A percentile compares a stretch with the other conserved stretches of the same genome.
These are phyloP conservation scores for Trichoderma sp. DNA, from an alignment of 2,329 filamentous ascomycete species.

Conservation along the genomic window DNA sequence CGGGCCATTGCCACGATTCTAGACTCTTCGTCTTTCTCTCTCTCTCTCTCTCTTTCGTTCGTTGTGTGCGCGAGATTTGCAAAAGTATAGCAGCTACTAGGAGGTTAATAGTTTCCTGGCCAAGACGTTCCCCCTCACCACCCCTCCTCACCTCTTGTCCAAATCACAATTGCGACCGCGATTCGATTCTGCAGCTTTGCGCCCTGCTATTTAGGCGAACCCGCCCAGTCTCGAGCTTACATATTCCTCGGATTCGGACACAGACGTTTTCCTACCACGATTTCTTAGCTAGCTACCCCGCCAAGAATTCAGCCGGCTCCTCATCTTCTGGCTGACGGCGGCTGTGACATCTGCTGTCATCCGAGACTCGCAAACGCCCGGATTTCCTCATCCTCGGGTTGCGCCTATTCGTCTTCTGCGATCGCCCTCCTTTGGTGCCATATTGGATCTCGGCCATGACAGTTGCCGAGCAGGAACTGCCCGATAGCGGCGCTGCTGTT, in stretches of 20 bases:
- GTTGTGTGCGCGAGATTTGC: not conserved
- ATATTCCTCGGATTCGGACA: not conserved
- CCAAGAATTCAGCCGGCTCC: not conserved
- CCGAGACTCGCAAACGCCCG: not conserved
- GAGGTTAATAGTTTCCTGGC: not conserved
- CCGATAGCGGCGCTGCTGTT: constrained; percentile 28
- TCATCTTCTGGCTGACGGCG: not conserved
- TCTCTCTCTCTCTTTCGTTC: not conserved
- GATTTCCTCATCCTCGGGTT: not conserved
- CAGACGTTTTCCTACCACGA: not conserved
- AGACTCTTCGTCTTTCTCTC: not conserved
- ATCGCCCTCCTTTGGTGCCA: not conserved
- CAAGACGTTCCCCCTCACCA: not conserved
- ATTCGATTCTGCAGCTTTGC: not conserved
- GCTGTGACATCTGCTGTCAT: not conserved
- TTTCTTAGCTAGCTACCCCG: not conserved
- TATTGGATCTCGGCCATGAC: constrained; percentile 30
- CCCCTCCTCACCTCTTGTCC: not conserved
- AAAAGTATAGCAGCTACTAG: not conserved
- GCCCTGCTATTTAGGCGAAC: not conserved
- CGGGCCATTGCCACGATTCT: not conserved
- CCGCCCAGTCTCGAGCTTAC: not conserved
- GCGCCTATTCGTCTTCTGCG: not conserved
- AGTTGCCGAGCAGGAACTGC: constrained; percentile 30
- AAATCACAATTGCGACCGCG: not conserved